Evolutionary conservation across 108 stramenopile species (phyloP).

Genomic region (Pseudonitzschia delicatissima): DNA sequence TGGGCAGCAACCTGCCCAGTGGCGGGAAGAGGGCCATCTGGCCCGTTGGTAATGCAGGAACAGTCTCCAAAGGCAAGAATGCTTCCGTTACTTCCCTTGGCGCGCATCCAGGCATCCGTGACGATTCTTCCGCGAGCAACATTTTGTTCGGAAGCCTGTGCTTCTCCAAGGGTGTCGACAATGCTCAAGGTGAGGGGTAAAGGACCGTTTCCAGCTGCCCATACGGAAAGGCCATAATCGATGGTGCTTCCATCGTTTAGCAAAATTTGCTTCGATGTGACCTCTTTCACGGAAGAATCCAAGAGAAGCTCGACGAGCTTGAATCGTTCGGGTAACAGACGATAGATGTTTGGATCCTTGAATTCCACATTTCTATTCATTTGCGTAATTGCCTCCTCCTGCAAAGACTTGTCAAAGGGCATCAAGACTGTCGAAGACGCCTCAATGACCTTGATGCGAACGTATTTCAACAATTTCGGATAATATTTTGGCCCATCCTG

Average conservation of each 20-base stretch:
- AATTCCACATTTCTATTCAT: conserved; percentile 58
- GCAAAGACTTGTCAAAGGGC: conserved; percentile 88
- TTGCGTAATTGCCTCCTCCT: conserved; percentile 77
- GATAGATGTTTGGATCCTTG: conserved; percentile 40
- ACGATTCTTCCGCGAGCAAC: conserved; percentile 83
- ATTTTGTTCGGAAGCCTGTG: conserved; percentile 55
- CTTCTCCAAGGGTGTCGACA: conserved; percentile 60
- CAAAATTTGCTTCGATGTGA: conserved; percentile 64
- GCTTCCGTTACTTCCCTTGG: conserved; percentile 72
- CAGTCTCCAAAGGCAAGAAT: conserved; percentile 93
- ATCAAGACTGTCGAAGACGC: conserved; percentile 81
- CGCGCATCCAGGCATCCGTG: conserved; percentile 89
- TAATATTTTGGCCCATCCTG: conserved; percentile 90
- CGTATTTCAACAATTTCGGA: conserved; percentile 73
- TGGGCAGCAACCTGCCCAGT: conserved; percentile 94
- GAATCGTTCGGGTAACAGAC: conserved; percentile 49
- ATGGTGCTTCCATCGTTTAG: conserved; percentile 74
- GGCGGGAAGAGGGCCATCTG: conserved; percentile 67
- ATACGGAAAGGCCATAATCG: conserved; percentile 87
- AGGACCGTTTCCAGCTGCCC: conserved; percentile 97
- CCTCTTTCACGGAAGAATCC: conserved; percentile 86
- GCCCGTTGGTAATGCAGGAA: conserved; percentile 55
- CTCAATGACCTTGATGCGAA: conserved; percentile 92
- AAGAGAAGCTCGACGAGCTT: conserved; percentile 81
- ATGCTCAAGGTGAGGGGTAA: conserved; percentile 73